Base-by-base conservation (phyloP, 305 asterid species). In the Solanum hybrid region DNA sequence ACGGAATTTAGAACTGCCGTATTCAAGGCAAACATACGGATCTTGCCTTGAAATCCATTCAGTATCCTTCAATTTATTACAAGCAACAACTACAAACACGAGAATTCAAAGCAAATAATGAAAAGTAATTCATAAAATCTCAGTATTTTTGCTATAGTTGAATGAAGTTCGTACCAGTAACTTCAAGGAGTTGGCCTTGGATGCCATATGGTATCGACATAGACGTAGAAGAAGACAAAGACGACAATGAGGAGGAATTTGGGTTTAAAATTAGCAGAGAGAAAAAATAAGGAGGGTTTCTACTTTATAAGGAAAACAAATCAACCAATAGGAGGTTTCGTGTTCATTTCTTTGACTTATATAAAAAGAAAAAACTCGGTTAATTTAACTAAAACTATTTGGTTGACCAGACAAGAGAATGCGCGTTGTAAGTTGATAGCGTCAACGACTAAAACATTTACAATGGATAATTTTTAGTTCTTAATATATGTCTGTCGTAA, bases 41-140 rank as follows among this genome's bases (percentile, higher is more conserved):
- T 97, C 99, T 91, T 97, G 99, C 91, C 99, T 93, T 32, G 99
- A 96, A 86, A 96, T 93, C 99, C 99, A 97, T 86, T 97, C 99
- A 1, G 99, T 96, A 85, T 96, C 96, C 91, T 93, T 96, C 96
- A 97, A 91, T 90, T 94, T 97, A 32, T 79, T 94, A 86, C 99
- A 96, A 34, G 95, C 95, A 37, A 96, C 99, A 89, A 97, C 99
- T 97, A 94, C 77, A 89, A 87, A 5, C 5, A 4, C 92, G 85
- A 89, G 26, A 79, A 79, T 86, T 66, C 3, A 51, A 88, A 42
- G 6, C 2, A 64, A 51, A 69, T 4, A 87, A 76, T 76, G n/a
- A 75, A 2, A 11, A 51, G 29, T 3, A 34, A 77, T 51, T 66
- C 76, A 36, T 72, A 76, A 7, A 82, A 46, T 14, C 5, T 46